phyloP scores from a whole-genome alignment of 2,329 filamentous ascomycete species.

The Aureobasidium sp. region DNA sequence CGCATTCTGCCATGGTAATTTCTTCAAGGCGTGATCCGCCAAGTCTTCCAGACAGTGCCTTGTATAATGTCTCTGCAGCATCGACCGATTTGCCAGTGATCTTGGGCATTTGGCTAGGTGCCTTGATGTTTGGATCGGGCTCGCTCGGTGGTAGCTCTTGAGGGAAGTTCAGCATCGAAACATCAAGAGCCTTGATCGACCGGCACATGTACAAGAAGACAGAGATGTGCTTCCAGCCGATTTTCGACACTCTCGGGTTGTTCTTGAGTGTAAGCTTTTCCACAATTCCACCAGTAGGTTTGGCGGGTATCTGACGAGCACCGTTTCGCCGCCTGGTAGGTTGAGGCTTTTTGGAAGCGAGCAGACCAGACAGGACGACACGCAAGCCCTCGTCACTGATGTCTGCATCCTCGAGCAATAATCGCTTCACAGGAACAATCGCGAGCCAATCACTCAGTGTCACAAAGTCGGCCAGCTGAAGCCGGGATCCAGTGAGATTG shows the following conservation, averaged over 20 bases:
- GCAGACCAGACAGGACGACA: conserved; percentile 75
- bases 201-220: conserved; percentile 86
- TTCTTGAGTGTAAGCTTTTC: conserved; percentile 85
- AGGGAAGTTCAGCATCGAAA: conserved; percentile 79
- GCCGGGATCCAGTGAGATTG: conserved; percentile 75
- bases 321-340: conserved; percentile 22
- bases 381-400: conserved; percentile 80
- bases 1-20: conserved; percentile 74
- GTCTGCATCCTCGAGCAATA: conserved; percentile 81
- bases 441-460: conserved; percentile 92
- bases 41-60: conserved; percentile 68
- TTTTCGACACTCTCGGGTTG: conserved; percentile 72
- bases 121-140: conserved; percentile 21
- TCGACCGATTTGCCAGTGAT: conserved; percentile 35
- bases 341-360: conserved; percentile 67
- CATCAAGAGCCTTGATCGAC: conserved; percentile 76
- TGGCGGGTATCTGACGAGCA: conserved; percentile 21
- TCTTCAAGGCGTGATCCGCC: conserved; percentile 73
- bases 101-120: conserved; percentile 17
- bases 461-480: conserved; percentile 75
- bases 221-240: conserved; percentile 87
- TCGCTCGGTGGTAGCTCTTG: conserved; percentile 28
- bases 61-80: conserved; percentile 61
- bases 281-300: conserved; percentile 60
- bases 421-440: conserved; percentile 80